Evolutionary conservation across 768 basidiomycete species (phyloP).

Genomic region (Boletus speciosus): DNA sequence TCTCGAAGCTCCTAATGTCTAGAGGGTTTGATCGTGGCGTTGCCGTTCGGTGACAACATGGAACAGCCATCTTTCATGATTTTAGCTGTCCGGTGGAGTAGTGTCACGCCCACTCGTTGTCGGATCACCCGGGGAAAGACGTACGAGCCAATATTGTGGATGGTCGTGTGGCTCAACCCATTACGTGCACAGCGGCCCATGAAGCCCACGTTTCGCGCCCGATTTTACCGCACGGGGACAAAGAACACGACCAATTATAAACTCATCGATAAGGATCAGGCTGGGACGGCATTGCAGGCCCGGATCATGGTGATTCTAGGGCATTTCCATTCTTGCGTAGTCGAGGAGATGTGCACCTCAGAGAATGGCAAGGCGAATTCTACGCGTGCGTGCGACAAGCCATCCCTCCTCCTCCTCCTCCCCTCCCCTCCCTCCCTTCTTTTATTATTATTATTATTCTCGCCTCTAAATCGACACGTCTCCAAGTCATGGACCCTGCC

Average conservation of each 20-base stretch:
- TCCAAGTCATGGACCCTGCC: slow-evolving; percentile 7
- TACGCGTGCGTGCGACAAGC: slow-evolving; percentile 1
- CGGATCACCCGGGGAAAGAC: slow-evolving; percentile 9
- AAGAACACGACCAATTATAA: not conserved
- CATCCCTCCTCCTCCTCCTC: no score
- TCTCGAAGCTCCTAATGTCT: not conserved
- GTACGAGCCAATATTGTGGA: slow-evolving; percentile 1
- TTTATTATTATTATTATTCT: not conserved
- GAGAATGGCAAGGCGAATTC: not conserved
- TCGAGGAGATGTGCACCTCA: not conserved
- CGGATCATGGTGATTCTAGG: not conserved
- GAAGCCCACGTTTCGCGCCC: not conserved
- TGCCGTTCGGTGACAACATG: slow-evolving; percentile 3
- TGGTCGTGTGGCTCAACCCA: slow-evolving; percentile 4
- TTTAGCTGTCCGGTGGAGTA: not conserved
- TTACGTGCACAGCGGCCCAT: slow-evolving; percentile 2
- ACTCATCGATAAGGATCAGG: not conserved
- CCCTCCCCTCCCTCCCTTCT: no score
- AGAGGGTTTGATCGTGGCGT: slow-evolving; percentile 15
- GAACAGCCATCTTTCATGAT: slow-evolving; percentile 2
- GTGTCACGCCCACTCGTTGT: not conserved
- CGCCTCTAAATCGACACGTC: not conserved
- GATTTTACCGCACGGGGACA: not conserved
- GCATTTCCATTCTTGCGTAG: not conserved
- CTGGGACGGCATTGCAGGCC: not conserved